These are phyloP conservation scores for Aegilops speltoides DNA, from an alignment of 176 grass and related monocot species.

Conservation along the genomic window DNA sequence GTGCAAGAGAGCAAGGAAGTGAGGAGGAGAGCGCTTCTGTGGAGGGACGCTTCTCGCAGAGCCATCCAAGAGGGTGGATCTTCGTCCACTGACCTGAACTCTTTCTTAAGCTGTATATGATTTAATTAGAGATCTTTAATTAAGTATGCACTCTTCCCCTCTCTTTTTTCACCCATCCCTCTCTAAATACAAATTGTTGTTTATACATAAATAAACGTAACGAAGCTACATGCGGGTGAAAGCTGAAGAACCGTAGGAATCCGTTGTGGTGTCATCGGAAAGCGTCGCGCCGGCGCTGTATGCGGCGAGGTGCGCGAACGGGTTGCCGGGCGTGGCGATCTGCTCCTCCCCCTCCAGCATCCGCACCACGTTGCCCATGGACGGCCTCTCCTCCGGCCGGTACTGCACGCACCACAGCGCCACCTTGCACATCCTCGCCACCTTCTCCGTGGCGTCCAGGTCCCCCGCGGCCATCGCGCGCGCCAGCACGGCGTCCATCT, in stretches of 20 bases:
- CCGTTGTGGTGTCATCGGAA: slow-evolving; percentile 1
- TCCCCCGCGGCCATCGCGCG: slow-evolving; percentile 10
- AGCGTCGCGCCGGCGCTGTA: background rate
- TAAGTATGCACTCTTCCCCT: too few species aligned
- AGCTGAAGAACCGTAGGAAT: background rate
- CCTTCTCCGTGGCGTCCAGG: slow-evolving; percentile 35
- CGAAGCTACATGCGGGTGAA: background rate
- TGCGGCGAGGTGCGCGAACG: slow-evolving; percentile 44
- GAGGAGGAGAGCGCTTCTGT: too few species aligned
- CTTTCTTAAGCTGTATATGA: too few species aligned
- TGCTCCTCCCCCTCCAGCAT: slow-evolving; percentile 75
- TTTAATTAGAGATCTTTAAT: too few species aligned
- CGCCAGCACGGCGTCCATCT: slow-evolving; percentile 22
- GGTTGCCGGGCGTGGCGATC: slow-evolving; percentile 40
- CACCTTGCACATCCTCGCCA: slow-evolving; percentile 57
- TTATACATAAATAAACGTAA: too few species aligned
- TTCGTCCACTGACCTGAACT: too few species aligned
- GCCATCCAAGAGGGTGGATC: too few species aligned
- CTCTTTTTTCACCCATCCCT: too few species aligned
- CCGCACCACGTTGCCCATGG: slow-evolving; percentile 59
- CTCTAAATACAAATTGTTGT: too few species aligned
- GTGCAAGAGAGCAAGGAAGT: too few species aligned
- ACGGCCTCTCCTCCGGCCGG: slow-evolving; percentile 49
- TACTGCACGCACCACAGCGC: slow-evolving; percentile 82
- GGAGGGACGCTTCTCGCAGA: too few species aligned